These are phyloP conservation scores for Aspergillus ostianus DNA, from an alignment of 495 filamentous ascomycete species.

Conservation along the genomic window DNA sequence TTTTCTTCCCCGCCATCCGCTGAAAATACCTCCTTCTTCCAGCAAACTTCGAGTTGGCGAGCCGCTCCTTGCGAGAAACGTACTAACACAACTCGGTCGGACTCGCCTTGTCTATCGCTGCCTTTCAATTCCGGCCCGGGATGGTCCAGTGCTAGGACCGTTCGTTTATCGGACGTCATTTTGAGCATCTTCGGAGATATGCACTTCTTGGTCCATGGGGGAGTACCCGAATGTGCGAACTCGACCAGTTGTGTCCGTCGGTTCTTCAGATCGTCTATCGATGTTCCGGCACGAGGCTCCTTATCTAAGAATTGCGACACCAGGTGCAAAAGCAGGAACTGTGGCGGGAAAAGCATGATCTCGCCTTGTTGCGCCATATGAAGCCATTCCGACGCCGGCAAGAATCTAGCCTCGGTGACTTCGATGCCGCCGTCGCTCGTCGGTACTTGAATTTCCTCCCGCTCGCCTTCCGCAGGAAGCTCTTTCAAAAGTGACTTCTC, in stretches of 20 bases:
- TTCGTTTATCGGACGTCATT: constrained; percentile 53
- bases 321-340: constrained; percentile 73
- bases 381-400: constrained; percentile 68
- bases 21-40: constrained; percentile 48
- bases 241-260: constrained; percentile 51
- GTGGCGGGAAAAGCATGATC: constrained; percentile 87
- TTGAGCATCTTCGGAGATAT: constrained; percentile 68
- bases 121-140: constrained; percentile 70
- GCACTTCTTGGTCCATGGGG: constrained; percentile 73
- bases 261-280: constrained; percentile 44
- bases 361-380: constrained; percentile 55
- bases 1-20: constrained; percentile 23
- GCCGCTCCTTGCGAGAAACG: constrained; percentile 57
- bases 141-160: constrained; percentile 66
- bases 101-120: constrained; percentile 62
- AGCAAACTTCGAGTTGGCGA: constrained; percentile 53
- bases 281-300: constrained; percentile 28
- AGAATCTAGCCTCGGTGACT: constrained; percentile 77
- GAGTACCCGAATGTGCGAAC: constrained; percentile 57
- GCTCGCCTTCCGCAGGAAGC: constrained; percentile 34
- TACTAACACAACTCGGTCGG: constrained; percentile 71
- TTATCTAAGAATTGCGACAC: constrained; percentile 60
- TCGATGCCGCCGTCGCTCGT: constrained; percentile 84
- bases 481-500: constrained; percentile 31
- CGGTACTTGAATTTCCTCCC: constrained; percentile 51